Base-by-base conservation (phyloP, 306 rosid species). In the Vicia villosa region DNA sequence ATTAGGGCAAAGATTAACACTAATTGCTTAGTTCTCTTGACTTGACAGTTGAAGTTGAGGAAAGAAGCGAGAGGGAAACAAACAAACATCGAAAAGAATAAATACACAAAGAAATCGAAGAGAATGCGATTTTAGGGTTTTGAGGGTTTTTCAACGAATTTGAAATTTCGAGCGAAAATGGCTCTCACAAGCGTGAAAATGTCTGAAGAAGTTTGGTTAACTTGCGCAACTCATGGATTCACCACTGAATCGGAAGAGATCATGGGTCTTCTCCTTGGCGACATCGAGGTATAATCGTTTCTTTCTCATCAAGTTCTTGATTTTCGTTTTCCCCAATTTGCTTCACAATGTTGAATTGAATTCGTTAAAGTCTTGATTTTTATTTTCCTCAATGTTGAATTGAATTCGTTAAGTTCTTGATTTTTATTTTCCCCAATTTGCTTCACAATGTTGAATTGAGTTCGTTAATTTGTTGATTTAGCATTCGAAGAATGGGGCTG, bases 171-270 rank as follows among this genome's bases (percentile, higher is more conserved):
- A 14, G 26, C 0, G 56, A 77, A 43, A 63, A 93, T 95, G 99
- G 83, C 99, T 73, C 82, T 95, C 15, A 89, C 95, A 28, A 66
- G 81, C 15, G 99, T 95, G 72, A 95, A 82, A 74, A 95, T 95
- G 91, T 86, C 99, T 22, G 95, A 91, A 60, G 99, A 95, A 11
- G 96, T 91, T 5, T 95, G 96, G 97, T 70, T 95, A 42, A 91
- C 97, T 21, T 95, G 99, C 69, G 86, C 86, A 64, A 91, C 99
- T 64, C 99, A 95, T 59, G 89, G 97, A 74, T 81, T 95, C 83
- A 89, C 99, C 79, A 95, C 99, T 4, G 97, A 95, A 82, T 91
- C 99, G 34, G 99, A 95, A 70, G 99, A 95, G 83, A 91, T 95
- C 81, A 95, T 95, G 99, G 99, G 99, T 1, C 99, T 95, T 74